These are phyloP conservation scores for Cylindrotheca fusiformis DNA, from an alignment of 108 stramenopile genomes.

Conservation along the genomic window DNA sequence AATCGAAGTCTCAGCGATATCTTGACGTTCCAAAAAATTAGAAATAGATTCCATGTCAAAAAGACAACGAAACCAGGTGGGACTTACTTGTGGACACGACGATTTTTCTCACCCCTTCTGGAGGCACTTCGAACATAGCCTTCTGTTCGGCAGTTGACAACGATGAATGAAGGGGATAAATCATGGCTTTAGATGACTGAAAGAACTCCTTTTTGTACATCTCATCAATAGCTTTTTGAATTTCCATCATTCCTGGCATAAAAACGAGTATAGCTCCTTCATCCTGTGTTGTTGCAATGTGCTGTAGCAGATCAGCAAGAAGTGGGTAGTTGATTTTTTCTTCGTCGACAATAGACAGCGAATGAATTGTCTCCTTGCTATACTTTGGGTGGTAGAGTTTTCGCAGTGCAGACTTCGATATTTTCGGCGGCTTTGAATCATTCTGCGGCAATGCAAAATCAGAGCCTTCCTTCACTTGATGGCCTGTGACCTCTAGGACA, in stretches of 20 bases:
- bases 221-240: conserved; percentile 69
- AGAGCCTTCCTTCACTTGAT: conserved; percentile 39
- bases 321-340: conserved; percentile 73
- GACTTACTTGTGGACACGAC: conserved; percentile 77
- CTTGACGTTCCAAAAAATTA: background rate
- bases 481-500: conserved; percentile 66
- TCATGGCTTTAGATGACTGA: conserved; percentile 37
- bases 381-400: conserved; percentile 59
- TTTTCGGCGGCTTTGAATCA: conserved; percentile 21
- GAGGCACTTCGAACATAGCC: conserved; percentile 66
- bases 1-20: conserved; percentile 58
- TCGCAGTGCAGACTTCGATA: conserved; percentile 53
- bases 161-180: conserved; percentile 72
- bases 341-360: conserved; percentile 74
- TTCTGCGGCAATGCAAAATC: conserved; percentile 55
- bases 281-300: conserved; percentile 50
- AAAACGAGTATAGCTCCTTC: conserved; percentile 88
- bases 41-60: conserved; percentile 1
- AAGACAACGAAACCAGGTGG: background rate
- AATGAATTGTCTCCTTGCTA: conserved; percentile 49
- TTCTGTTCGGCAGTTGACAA: conserved; percentile 71
- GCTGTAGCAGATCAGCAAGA: conserved; percentile 49
- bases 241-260: conserved; percentile 80
- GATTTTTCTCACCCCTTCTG: conserved; percentile 70
- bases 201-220: conserved; percentile 59